Conservation (phyloP, 108 stramenopile genomes). For the Conticribra guillardii region DNA sequence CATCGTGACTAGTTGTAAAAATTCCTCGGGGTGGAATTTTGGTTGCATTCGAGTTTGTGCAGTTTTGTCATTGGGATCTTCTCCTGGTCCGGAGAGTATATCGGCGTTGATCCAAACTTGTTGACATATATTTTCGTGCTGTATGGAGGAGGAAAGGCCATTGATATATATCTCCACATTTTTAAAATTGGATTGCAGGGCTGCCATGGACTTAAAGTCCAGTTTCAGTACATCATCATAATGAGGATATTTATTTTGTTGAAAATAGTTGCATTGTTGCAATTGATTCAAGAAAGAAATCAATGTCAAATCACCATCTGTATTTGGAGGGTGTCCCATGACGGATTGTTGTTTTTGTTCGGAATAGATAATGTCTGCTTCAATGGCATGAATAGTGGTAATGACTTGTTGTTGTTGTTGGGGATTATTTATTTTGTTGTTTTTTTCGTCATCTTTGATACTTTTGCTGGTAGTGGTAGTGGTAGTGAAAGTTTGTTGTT, state of each 20-base stretch:
- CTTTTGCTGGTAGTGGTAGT: background rate
- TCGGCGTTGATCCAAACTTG: conserved; percentile 35
- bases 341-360: conserved; percentile 19
- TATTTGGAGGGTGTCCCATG: conserved; percentile 32
- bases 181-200: conserved; percentile 17
- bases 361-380: conserved; percentile 35
- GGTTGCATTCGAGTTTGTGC: conserved; percentile 11
- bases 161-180: conserved; percentile 14
- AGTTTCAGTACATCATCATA: conserved; percentile 31
- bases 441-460: background rate
- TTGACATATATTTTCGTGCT: too few relatives aligned
- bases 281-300: conserved; percentile 22
- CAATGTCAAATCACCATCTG: conserved; percentile 32
- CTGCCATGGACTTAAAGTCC: conserved; percentile 32
- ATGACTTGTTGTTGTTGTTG: background rate
- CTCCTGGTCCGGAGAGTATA: conserved; percentile 29
- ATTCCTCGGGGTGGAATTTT: conserved; percentile 24
- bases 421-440: too few relatives aligned
- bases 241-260: too few relatives aligned
- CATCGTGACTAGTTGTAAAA: conserved; percentile 10
- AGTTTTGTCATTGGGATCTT: conserved; percentile 11
- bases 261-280: conserved; percentile 2
- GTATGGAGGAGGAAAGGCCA: conserved; percentile 1
- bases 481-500: too few relatives aligned
- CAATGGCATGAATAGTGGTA: conserved; percentile 18